phyloP scores from a whole-genome alignment of 2,329 filamentous ascomycete genomes.

The Alternaria triticina region DNA sequence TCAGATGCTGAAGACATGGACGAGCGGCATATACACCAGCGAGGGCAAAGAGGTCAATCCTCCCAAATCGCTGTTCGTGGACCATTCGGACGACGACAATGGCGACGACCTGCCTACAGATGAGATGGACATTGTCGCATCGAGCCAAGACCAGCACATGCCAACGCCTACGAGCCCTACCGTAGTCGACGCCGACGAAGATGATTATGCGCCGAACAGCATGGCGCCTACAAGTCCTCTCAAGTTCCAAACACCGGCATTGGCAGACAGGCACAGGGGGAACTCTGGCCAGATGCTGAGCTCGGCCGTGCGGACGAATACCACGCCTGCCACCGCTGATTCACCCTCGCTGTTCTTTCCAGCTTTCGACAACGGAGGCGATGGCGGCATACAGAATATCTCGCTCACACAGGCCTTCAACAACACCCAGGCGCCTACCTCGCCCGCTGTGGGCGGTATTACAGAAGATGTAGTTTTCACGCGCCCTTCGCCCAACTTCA shows the following conservation, averaged over 20 bases:
- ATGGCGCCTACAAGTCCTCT: constrained; percentile 39
- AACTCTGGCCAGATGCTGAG: constrained; percentile 50
- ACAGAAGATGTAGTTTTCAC: constrained; percentile 54
- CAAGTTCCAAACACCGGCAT: constrained; percentile 52
- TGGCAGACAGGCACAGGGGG: constrained; percentile 49
- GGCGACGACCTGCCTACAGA: constrained; percentile 26
- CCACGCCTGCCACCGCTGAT: constrained; percentile 50
- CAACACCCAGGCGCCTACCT: constrained; percentile 54
- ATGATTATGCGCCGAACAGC: constrained; percentile 20
- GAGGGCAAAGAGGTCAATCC: constrained; percentile 10
- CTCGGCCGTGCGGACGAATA: constrained; percentile 46
- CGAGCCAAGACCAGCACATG: constrained; percentile 36
- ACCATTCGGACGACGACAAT: constrained; percentile 22
- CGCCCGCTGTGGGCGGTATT: constrained; percentile 46
- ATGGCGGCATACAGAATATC: constrained; percentile 39
- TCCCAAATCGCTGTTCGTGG: constrained; percentile 29
- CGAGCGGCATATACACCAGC: constrained; percentile 34
- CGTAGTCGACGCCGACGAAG: constrained; percentile 33
- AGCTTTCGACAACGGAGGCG: constrained; percentile 30
- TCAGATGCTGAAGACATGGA: constrained; percentile 53
- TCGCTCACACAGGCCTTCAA: constrained; percentile 56
- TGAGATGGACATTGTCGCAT: constrained; percentile 24
- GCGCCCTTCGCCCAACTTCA: constrained; percentile 55
- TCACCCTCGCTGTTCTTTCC: constrained; percentile 46
- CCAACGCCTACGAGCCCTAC: constrained; percentile 40